Base-by-base conservation (phyloP, 352 stramenopile genomes). In the Phytopythium oedochilum region DNA sequence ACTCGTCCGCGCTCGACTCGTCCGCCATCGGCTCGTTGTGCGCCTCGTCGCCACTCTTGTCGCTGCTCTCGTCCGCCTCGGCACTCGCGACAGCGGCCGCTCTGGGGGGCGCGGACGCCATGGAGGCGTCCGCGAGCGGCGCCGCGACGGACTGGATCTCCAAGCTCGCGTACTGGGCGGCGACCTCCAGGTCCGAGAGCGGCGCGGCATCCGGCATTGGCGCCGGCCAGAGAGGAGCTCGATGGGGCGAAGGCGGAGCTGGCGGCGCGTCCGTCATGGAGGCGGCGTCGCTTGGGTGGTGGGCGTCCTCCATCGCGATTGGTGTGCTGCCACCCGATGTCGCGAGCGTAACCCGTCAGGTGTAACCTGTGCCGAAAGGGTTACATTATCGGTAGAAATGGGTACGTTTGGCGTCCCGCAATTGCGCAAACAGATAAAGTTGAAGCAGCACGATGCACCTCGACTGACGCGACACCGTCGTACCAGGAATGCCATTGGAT, bases 181-280 rank as follows among this genome's bases (percentile, higher is more conserved):
- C 77, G 20, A 88, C 53, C 12, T 68, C 72, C 20, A 88, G 54
- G 59, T 88, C 77, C 20, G 73, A 82, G 10, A 70, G 46, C 8
- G 59, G 42, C 32, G 43, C 44, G 2, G 23, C 15, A 10, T 12
- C 31, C 12, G 2, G 9, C 29, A n/a, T n/a, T 5, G 6, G 23
- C 12, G 29, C 25, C 14, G 25, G 25, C 25, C 14, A 7, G 14
- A 22, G 10, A n/a, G n/a, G n/a, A n/a, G n/a, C n/a, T n/a, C n/a
- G n/a, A n/a, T n/a, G n/a, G 11, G 53, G 25, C 36, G 49, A 22
- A 20, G 54, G 22, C 0, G 34, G 17, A 25, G 47, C n/a, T n/a
- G n/a, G 23, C 14, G 23, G 4, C 42, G 42, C 7, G 0, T 48
- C 25, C 42, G n/a, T 48, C 26, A n/a, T 20, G 42, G 42, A 11